phyloP scores from a whole-genome alignment of 2,329 filamentous ascomycete species.

The Cyphellophora attinorum region DNA sequence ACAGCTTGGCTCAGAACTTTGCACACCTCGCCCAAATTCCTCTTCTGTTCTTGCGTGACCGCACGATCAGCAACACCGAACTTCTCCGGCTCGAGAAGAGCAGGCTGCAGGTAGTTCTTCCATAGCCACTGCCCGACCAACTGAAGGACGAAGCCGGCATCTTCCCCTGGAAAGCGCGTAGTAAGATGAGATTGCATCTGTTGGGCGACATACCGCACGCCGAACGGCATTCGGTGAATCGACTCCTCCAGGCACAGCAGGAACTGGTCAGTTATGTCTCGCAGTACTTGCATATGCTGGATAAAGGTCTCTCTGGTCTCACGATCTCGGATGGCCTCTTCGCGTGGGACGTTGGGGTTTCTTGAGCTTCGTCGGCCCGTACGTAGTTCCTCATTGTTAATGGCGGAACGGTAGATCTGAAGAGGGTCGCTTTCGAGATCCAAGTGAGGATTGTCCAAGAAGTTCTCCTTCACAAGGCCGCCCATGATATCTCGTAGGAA shows the following conservation, averaged over 20 bases:
- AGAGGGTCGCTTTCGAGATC: constrained; percentile 95
- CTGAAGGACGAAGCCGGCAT: constrained; percentile 68
- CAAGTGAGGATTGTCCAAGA: constrained; percentile 81
- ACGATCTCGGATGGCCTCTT: constrained; percentile 89
- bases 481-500: constrained; percentile 82
- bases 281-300: constrained; percentile 82
- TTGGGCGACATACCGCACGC: constrained; percentile 76
- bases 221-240: constrained; percentile 82
- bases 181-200: constrained; percentile 75
- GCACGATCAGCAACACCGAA: constrained; percentile 86
- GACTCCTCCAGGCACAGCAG: constrained; percentile 73
- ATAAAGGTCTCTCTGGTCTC: constrained; percentile 92
- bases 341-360: constrained; percentile 74
- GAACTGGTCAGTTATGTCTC: constrained; percentile 90
- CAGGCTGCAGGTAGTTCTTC: constrained; percentile 87
- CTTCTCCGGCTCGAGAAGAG: constrained; percentile 79
- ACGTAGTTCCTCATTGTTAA: constrained; percentile 93
- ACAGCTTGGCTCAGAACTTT: constrained; percentile 87
- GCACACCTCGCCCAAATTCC: constrained; percentile 79
- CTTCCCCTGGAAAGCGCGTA: constrained; percentile 68
- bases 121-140: constrained; percentile 86
- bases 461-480: constrained; percentile 77
- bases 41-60: constrained; percentile 82
- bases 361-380: constrained; percentile 77
- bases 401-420: constrained; percentile 89